A percentile compares a stretch with the other conserved stretches of the same genome.
These are phyloP conservation scores for Pseudopithomyces maydicus DNA, from an alignment of 2,329 filamentous ascomycete genomes.

Conservation along the genomic window DNA sequence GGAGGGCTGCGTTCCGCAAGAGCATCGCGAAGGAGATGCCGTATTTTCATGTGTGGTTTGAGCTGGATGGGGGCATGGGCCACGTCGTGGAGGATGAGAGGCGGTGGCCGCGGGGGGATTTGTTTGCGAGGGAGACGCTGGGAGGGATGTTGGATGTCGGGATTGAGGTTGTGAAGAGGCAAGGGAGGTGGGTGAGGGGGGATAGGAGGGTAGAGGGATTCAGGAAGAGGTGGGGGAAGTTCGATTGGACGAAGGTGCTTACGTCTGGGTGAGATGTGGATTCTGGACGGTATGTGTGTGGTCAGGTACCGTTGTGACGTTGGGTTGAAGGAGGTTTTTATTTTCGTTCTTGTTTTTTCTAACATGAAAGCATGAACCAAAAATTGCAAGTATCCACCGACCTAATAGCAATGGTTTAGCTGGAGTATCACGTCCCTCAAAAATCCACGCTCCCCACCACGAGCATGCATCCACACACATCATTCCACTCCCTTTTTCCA, in stretches of 20 bases:
- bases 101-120: slow-evolving; percentile 85
- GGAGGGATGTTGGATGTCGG: slow-evolving; percentile 89
- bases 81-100: slow-evolving; percentile 88
- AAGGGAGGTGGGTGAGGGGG: slow-evolving; percentile 79
- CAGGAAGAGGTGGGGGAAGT: slow-evolving; percentile 84
- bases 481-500: neutral
- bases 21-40: slow-evolving; percentile 94
- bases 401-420: too few relatives aligned
- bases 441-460: too few relatives aligned
- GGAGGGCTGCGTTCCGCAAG: slow-evolving; percentile 79
- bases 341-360: too few relatives aligned
- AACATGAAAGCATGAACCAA: too few relatives aligned
- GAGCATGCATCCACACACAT: too few relatives aligned
- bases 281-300: neutral
- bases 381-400: too few relatives aligned
- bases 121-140: slow-evolving; percentile 90
- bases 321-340: too few relatives aligned
- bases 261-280: slow-evolving; percentile 52
- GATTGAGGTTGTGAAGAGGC: slow-evolving; percentile 83
- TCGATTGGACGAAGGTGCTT: slow-evolving; percentile 80
- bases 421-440: too few relatives aligned
- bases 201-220: slow-evolving; percentile 76
- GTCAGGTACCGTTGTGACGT: too few relatives aligned
- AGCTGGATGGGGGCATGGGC: slow-evolving; percentile 86
- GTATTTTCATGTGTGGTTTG: slow-evolving; percentile 97